Percentiles rank a stretch among this genome's conserved stretches.
These are phyloP conservation scores for Galerina sulciceps DNA, from an alignment of 768 basidiomycete species.

Conservation along the genomic window DNA sequence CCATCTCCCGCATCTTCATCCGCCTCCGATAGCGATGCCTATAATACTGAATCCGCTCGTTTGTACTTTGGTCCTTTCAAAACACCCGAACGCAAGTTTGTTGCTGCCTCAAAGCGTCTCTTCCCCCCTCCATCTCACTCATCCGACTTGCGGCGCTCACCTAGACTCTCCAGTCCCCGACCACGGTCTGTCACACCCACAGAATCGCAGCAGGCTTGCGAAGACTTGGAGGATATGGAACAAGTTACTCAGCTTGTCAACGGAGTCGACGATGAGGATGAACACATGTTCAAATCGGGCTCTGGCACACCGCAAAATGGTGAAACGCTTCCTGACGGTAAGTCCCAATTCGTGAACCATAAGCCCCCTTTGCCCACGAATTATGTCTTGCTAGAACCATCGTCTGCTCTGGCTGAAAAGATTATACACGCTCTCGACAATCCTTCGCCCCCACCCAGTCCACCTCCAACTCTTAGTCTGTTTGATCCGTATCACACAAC, in stretches of 20 bases:
- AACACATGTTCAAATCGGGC: constrained; percentile 34
- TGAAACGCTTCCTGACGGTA: constrained; percentile 46
- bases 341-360: constrained; percentile 25
- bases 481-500: constrained; percentile 30
- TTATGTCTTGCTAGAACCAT: constrained; percentile 52
- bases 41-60: constrained; percentile 45
- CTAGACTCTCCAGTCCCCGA: constrained; percentile 49
- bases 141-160: constrained; percentile 52
- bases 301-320: constrained; percentile 56
- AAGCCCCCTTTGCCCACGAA: background rate
- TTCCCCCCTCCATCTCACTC: constrained; percentile 25
- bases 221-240: constrained; percentile 31
- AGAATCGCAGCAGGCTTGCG: constrained; percentile 18
- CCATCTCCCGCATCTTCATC: constrained; percentile 30
- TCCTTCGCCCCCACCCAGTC: constrained; percentile 64
- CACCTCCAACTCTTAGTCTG: constrained; percentile 23
- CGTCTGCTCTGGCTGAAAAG: constrained; percentile 66
- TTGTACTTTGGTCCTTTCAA: constrained; percentile 55
- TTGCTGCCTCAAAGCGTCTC: constrained; percentile 34
- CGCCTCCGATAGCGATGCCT: constrained; percentile 44
- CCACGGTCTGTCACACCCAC: constrained; percentile 27
- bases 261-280: constrained; percentile 34
- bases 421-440: constrained; percentile 75
- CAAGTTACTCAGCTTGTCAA: constrained; percentile 30
- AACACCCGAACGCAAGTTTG: constrained; percentile 56